These are phyloP conservation scores for Astrothelium subdiscretum DNA, from an alignment of 495 filamentous ascomycete species.

Conservation along the genomic window DNA sequence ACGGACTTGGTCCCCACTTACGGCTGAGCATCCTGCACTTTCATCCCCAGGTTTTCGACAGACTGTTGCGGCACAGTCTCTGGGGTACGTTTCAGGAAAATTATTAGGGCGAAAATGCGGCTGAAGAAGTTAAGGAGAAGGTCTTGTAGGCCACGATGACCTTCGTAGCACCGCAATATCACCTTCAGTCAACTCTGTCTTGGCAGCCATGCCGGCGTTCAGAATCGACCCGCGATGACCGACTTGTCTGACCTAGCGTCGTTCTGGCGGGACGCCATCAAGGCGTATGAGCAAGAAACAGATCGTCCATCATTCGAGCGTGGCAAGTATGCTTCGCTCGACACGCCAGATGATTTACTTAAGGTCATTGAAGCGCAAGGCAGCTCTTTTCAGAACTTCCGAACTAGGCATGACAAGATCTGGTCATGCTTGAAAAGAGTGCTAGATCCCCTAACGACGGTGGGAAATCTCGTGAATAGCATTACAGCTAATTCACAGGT, in stretches of 20 bases:
- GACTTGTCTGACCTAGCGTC: not conserved
- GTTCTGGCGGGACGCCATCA: not conserved
- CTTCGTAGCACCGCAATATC: no score
- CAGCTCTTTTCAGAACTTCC: not conserved
- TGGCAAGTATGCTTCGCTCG: not conserved
- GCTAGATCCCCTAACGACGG: not conserved
- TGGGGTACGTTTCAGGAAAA: no score
- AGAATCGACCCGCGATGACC: no score
- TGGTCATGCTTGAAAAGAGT: not conserved
- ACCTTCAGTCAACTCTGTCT: no score
- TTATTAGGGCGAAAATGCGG: no score
- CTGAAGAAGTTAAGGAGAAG: no score
- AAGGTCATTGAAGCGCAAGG: not conserved
- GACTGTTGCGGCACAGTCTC: no score
- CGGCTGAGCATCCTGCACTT: no score
- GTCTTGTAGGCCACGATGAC: no score
- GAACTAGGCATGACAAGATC: not conserved
- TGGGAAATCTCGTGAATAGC: not conserved
- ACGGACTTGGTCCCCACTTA: no score
- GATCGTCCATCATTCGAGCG: not conserved
- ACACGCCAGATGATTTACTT: not conserved
- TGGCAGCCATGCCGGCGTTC: no score
- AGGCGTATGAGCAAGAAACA: not conserved
- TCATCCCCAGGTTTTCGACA: no score
- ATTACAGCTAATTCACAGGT: not conserved